Evolutionary conservation across 768 basidiomycete genomes (phyloP), one percentile per base, ranked within the genome.

Genomic region (Cystofilobasidium capitatum): DNA sequence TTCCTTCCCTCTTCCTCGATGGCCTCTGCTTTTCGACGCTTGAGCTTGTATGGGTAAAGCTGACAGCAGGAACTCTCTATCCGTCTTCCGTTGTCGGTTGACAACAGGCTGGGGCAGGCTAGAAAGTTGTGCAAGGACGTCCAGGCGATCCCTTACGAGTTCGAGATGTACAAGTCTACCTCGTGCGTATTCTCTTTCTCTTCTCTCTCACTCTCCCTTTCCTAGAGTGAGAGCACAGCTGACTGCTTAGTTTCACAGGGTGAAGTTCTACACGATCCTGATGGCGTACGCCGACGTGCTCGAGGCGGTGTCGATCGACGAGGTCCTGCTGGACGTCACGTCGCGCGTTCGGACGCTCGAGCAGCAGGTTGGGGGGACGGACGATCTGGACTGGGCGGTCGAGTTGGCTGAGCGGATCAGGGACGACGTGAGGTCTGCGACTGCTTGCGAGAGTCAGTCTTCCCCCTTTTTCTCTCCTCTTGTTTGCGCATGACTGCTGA

Each of bases 241-340:
- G 29, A 8, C 51, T 55, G 29, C 31, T 29, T 16, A 92, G 89
- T 73, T 94, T 92, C 80, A 86, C 63, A 92, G 94, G 0, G 77
- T 92, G 60, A 82, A 86, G 42, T 97, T 98, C 76, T 98, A 99
- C 77, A 91, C 88, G 6, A 88, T 96, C 63, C 81, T 98, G 37
- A 89, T 97, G 85, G 79, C 82, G 0, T 85, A 88, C 73, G 89
- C 91, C 29, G 90, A 96, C 72, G 80, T 98, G 3, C 40, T 62
- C 6, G 87, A 97, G 78, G 92, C 93, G 1, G 93, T 97, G 20
- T 94, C 91, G 1, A 89, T 98, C 7, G 96, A 99, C 69, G 96
- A 99, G 75, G 94, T 91, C 0, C 81, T 97, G 29, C 85, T 98
- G 69, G 93, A 97, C 66, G 89, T 93, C 20, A 86, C 89, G 0